Conservation (phyloP, 2,329 filamentous ascomycete species). For the Phialophora tarda region DNA sequence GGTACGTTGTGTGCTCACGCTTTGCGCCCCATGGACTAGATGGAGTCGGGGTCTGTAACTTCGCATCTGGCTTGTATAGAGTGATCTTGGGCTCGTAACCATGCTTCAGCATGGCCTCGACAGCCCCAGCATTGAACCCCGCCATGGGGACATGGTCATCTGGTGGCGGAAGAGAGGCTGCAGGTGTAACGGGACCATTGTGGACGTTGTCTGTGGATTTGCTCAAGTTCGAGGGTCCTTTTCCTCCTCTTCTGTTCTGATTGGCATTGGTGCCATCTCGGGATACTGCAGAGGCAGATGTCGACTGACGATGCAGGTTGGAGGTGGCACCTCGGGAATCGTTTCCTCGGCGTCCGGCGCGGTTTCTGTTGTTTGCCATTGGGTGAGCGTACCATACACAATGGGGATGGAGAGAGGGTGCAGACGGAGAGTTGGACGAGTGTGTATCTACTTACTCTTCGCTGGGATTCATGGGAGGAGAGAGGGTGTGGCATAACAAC, state of each 20-base stretch:
- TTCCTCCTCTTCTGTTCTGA: conserved; percentile 35
- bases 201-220: conserved; percentile 26
- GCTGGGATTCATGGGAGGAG: conserved; percentile 28
- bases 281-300: conserved; percentile 23
- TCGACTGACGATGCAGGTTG: conserved; percentile 31
- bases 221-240: conserved; percentile 22
- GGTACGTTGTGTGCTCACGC: conserved; percentile 43
- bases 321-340: conserved; percentile 29
- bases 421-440: conserved; percentile 43
- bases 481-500: conserved; percentile 18
- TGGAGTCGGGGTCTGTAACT: conserved; percentile 24
- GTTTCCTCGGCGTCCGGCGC: conserved; percentile 33
- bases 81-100: conserved; percentile 48
- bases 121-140: conserved; percentile 52
- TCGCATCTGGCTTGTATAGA: conserved; percentile 46
- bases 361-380: conserved; percentile 29
- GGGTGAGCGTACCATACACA: conserved; percentile 19
- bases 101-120: conserved; percentile 49
- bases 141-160: conserved; percentile 52
- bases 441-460: conserved; percentile 40
- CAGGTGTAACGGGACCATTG: conserved; percentile 25
- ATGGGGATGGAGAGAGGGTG: conserved; percentile 8
- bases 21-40: conserved; percentile 53
- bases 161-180: conserved; percentile 16
- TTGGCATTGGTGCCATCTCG: conserved; percentile 31